These are phyloP conservation scores for Mycena alexandri DNA, from an alignment of 768 basidiomycete species.

Conservation along the genomic window DNA sequence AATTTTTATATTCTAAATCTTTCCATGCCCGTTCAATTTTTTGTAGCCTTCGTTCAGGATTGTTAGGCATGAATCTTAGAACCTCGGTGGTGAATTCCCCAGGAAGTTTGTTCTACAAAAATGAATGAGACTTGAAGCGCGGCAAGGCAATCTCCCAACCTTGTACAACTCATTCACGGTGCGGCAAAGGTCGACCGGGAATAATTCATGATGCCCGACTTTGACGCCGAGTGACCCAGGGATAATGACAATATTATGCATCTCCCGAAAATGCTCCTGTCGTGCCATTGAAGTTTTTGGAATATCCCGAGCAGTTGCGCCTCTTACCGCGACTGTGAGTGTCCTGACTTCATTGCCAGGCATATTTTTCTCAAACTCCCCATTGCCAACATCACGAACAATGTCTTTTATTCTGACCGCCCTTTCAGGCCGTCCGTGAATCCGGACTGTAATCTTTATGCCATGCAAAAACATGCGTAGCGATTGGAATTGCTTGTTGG, in stretches of 20 bases:
- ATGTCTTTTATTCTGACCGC: conserved; percentile 46
- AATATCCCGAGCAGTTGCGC: neutral
- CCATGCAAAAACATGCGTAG: conserved; percentile 46
- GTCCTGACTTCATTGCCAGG: conserved; percentile 29
- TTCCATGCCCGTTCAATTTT: neutral
- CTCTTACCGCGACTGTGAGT: conserved; percentile 45
- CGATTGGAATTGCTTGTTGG: conserved; percentile 35
- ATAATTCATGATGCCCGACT: conserved; percentile 42
- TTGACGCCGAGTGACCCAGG: conserved; percentile 44
- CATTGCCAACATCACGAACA: conserved; percentile 42
- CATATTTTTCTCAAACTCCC: conserved; percentile 42
- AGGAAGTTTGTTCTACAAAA: conserved; percentile 44
- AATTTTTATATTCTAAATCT: conserved; percentile 6
- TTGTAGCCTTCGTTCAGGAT: neutral
- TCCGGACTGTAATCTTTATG: conserved; percentile 44
- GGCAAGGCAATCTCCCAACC: conserved; percentile 26
- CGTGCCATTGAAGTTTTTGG: neutral
- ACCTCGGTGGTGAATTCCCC: conserved; percentile 43
- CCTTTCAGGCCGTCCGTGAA: conserved; percentile 40
- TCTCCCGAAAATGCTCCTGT: conserved; percentile 46
- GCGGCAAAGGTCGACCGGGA: conserved; percentile 44
- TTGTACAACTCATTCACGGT: conserved; percentile 48
- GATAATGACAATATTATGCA: conserved; percentile 41
- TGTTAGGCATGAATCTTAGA: neutral
- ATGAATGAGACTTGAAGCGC: neutral